phyloP scores from a whole-genome alignment of 2,329 filamentous ascomycete genomes.

The Fusarium anguioides region DNA sequence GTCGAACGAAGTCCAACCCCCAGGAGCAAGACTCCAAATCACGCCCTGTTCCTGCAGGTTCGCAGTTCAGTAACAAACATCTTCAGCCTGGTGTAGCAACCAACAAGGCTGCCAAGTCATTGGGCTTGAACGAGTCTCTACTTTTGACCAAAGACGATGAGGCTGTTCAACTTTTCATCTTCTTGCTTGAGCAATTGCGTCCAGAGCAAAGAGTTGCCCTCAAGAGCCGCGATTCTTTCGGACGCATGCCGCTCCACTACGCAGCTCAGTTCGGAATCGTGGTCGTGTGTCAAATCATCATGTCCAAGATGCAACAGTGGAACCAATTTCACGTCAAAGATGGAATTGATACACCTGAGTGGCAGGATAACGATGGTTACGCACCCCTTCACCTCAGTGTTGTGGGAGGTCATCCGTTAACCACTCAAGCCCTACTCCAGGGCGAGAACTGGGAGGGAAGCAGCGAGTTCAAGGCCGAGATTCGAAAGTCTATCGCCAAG shows the following conservation, averaged over 20 bases:
- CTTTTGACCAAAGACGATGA: conserved; percentile 77
- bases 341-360: conserved; percentile 86
- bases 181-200: conserved; percentile 74
- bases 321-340: conserved; percentile 83
- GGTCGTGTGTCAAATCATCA: conserved; percentile 87
- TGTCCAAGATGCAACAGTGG: conserved; percentile 91
- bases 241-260: conserved; percentile 89
- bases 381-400: conserved; percentile 93
- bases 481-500: conserved; percentile 77
- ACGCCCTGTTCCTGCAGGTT: conserved; percentile 60
- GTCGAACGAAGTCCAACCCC: conserved; percentile 71
- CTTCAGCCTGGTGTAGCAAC: conserved; percentile 82
- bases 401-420: conserved; percentile 88
- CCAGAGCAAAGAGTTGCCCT: conserved; percentile 75
- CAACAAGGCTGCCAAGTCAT: conserved; percentile 66
- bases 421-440: conserved; percentile 82
- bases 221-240: conserved; percentile 77
- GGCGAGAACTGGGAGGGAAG: conserved; percentile 81
- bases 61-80: conserved; percentile 74
- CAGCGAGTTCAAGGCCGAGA: conserved; percentile 69
- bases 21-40: conserved; percentile 64
- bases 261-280: conserved; percentile 95
- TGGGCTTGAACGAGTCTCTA: conserved; percentile 74
- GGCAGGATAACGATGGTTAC: conserved; percentile 94
- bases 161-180: conserved; percentile 74